Conservation (phyloP, 2,329 filamentous ascomycete genomes). For the Colletotrichum eremochloae region DNA sequence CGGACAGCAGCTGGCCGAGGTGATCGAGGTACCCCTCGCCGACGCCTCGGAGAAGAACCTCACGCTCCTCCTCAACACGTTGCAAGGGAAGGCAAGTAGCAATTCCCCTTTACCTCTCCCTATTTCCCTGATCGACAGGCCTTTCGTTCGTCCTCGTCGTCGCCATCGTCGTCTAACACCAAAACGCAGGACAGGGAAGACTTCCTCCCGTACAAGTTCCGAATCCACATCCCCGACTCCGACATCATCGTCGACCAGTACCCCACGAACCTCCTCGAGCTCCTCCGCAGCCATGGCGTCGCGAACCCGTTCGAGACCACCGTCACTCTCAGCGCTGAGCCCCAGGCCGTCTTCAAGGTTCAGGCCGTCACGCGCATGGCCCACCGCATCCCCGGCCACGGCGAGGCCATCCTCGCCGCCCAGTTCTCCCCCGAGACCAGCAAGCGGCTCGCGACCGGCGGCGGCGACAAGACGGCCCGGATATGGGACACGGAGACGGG, state of each 20-base stretch:
- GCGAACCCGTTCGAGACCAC: constrained; percentile 70
- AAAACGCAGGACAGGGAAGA: constrained; percentile 64
- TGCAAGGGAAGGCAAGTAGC: constrained; percentile 77
- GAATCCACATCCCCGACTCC: constrained; percentile 68
- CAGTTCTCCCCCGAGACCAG: constrained; percentile 87
- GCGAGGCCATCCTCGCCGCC: constrained; percentile 87
- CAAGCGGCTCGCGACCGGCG: constrained; percentile 85
- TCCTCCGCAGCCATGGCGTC: constrained; percentile 69
- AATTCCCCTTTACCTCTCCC: background rate
- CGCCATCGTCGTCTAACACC: background rate
- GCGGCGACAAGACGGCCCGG: constrained; percentile 89
- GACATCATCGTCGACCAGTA: constrained; percentile 69
- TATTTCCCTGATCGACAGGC: background rate
- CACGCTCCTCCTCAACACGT: constrained; percentile 85
- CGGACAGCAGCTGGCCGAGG: constrained; percentile 77
- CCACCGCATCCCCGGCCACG: constrained; percentile 89
- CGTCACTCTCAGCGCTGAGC: constrained; percentile 72
- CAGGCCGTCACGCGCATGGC: constrained; percentile 92
- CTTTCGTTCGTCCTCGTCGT: background rate
- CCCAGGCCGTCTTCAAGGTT: constrained; percentile 94
- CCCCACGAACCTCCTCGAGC: constrained; percentile 66
- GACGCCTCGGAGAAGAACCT: constrained; percentile 92
- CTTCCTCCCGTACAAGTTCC: constrained; percentile 72
- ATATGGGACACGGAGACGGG: constrained; percentile 97
- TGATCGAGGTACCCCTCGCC: constrained; percentile 81